Percentiles rank a stretch among this genome's conserved stretches.
Evolutionary conservation across 441 rosid genomes (phyloP).

Genomic region (Pelargonium hybrid): DNA sequence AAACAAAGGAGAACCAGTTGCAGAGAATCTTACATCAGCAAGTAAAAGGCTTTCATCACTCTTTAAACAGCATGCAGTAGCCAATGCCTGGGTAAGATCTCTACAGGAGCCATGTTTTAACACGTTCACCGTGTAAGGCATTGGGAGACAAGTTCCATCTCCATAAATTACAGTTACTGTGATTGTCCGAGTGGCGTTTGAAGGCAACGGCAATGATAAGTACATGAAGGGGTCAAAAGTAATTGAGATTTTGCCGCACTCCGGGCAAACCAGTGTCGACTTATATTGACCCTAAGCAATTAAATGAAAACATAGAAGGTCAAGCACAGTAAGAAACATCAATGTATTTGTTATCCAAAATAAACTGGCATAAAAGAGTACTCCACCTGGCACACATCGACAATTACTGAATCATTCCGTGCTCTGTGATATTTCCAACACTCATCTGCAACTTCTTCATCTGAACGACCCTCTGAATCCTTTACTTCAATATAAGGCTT

Average conservation of each 20-base stretch:
- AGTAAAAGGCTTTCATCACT: slow-evolving; percentile 54
- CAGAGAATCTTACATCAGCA: slow-evolving; percentile 46
- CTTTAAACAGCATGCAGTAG: slow-evolving; percentile 48
- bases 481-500: slow-evolving; percentile 63
- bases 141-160: slow-evolving; percentile 39
- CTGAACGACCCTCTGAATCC: slow-evolving; percentile 54
- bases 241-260: slow-evolving; percentile 54
- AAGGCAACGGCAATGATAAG: slow-evolving; percentile 60
- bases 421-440: slow-evolving; percentile 62
- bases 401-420: slow-evolving; percentile 59
- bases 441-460: slow-evolving; percentile 67
- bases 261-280: slow-evolving; percentile 68
- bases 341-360: background rate
- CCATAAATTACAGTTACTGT: slow-evolving; percentile 49
- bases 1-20: background rate
- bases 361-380: background rate
- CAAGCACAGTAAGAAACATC: background rate
- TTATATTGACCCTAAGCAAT: slow-evolving; percentile 60
- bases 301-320: background rate
- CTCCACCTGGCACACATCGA: slow-evolving; percentile 57
- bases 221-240: slow-evolving; percentile 76
- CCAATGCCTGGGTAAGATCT: slow-evolving; percentile 53
- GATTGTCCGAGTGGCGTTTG: slow-evolving; percentile 52
- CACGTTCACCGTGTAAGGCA: slow-evolving; percentile 41
- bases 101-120: slow-evolving; percentile 55